phyloP scores from a whole-genome alignment of 257 asterid species.

The Lycium barbarum region DNA sequence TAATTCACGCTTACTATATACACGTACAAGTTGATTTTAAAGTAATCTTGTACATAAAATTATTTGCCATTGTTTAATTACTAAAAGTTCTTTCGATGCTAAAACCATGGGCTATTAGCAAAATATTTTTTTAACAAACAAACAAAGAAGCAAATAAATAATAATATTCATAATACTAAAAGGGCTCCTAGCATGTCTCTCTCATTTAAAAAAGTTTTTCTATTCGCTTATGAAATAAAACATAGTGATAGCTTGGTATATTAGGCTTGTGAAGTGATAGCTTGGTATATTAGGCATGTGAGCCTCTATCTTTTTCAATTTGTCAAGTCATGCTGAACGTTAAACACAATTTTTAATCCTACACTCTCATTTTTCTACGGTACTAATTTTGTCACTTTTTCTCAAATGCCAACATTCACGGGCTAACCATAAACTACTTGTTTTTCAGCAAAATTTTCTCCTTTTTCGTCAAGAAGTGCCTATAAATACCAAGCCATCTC shows the following conservation, averaged over 20 bases:
- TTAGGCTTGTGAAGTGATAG: not conserved
- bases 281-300: conserved; percentile 5
- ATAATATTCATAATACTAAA: too few relatives aligned
- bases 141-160: too few relatives aligned
- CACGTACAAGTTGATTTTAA: not conserved
- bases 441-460: not conserved
- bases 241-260: not conserved
- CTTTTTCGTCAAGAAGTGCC: not conserved
- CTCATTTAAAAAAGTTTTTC: not conserved
- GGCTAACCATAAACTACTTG: not conserved
- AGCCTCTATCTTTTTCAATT: not conserved
- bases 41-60: not conserved
- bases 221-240: not conserved
- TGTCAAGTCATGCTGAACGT: not conserved
- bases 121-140: too few relatives aligned
- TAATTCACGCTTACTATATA: not conserved
- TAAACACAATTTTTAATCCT: not conserved
- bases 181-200: not conserved
- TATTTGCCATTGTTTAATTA: not conserved
- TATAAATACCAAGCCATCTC: not conserved
- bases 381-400: not conserved
- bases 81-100: not conserved
- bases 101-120: not conserved
- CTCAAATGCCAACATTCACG: not conserved
- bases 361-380: not conserved